phyloP scores from a whole-genome alignment of 2,329 filamentous ascomycete genomes.

The Trichophyton mentagrophytes region DNA sequence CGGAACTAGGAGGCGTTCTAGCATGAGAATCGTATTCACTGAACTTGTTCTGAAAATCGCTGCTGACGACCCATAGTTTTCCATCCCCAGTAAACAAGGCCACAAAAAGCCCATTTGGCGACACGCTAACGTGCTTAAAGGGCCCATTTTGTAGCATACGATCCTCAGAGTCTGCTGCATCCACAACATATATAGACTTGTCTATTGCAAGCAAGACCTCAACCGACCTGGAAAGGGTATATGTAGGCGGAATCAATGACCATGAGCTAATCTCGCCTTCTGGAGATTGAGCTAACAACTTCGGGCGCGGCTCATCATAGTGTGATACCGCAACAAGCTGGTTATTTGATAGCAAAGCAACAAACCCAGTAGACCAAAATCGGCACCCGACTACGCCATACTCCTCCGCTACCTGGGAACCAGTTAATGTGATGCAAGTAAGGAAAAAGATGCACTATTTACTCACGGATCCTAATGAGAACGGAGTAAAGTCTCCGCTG shows the following conservation, averaged over 20 bases:
- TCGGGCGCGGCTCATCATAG: slow-evolving; percentile 82
- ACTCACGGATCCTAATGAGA: slow-evolving; percentile 65
- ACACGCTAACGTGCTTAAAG: slow-evolving; percentile 80
- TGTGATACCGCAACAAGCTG: slow-evolving; percentile 72
- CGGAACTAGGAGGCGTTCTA: slow-evolving; percentile 68
- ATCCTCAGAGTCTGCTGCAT: slow-evolving; percentile 83
- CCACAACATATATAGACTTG: slow-evolving; percentile 72
- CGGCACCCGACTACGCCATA: slow-evolving; percentile 76
- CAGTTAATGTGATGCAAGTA: slow-evolving; percentile 1
- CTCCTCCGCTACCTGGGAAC: slow-evolving; percentile 59
- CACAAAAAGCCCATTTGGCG: slow-evolving; percentile 77
- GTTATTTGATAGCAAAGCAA: slow-evolving; percentile 82
- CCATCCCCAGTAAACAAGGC: slow-evolving; percentile 77
- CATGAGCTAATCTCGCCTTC: slow-evolving; percentile 73
- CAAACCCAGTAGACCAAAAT: slow-evolving; percentile 87
- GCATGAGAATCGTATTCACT: slow-evolving; percentile 86
- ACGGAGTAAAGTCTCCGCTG: slow-evolving; percentile 91
- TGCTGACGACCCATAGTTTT: slow-evolving; percentile 82
- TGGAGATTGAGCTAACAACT: slow-evolving; percentile 62
- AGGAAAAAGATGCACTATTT: not conserved
- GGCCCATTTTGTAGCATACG: slow-evolving; percentile 82
- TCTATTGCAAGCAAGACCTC: slow-evolving; percentile 80
- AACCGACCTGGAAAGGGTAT: slow-evolving; percentile 82
- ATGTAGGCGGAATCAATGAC: slow-evolving; percentile 74
- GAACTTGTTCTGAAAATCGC: slow-evolving; percentile 83